Conservation (phyloP, 257 asterid species). For the Nyctanthes arbortristis region DNA sequence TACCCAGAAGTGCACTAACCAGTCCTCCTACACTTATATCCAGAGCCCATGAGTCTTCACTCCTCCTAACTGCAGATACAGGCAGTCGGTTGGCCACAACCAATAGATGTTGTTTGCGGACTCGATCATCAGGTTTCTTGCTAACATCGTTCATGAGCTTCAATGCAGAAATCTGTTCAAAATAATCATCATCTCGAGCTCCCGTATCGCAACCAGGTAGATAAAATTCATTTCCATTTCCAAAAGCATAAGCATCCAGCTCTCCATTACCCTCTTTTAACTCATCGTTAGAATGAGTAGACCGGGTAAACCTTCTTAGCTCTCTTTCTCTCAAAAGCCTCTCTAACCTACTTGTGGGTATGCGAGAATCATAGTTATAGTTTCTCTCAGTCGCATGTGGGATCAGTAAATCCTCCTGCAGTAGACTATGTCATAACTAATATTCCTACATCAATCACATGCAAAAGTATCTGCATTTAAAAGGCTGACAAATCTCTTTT, state of each 20-base stretch:
- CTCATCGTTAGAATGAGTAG: conserved; percentile 45
- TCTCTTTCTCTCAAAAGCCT: conserved; percentile 77
- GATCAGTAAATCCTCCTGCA: conserved; percentile 47
- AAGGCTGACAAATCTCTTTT: not conserved
- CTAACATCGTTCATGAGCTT: too few relatives aligned
- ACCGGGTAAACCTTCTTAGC: conserved; percentile 59
- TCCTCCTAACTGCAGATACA: conserved; percentile 74
- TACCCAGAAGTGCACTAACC: conserved; percentile 87
- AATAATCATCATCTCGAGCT: conserved; percentile 41
- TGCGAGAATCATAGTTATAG: conserved; percentile 30
- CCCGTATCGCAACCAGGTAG: conserved; percentile 46
- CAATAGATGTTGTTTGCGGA: conserved; percentile 59
- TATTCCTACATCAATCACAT: conserved; percentile 1
- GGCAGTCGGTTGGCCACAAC: conserved; percentile 94
- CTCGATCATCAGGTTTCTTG: conserved; percentile 48
- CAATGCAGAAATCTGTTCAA: conserved; percentile 49
- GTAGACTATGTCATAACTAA: conserved; percentile 23
- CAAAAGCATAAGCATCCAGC: conserved; percentile 34
- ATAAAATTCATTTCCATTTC: conserved; percentile 36
- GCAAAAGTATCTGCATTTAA: not conserved
- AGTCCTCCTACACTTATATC: conserved; percentile 89
- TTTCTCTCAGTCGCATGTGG: conserved; percentile 38
- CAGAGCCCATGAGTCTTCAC: conserved; percentile 76
- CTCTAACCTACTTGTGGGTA: conserved; percentile 62
- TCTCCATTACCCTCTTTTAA: conserved; percentile 45